Evolutionary conservation across 2,329 filamentous ascomycete species (phyloP), one percentile per base, ranked within the genome.

Genomic region (Fusarium setosum): DNA sequence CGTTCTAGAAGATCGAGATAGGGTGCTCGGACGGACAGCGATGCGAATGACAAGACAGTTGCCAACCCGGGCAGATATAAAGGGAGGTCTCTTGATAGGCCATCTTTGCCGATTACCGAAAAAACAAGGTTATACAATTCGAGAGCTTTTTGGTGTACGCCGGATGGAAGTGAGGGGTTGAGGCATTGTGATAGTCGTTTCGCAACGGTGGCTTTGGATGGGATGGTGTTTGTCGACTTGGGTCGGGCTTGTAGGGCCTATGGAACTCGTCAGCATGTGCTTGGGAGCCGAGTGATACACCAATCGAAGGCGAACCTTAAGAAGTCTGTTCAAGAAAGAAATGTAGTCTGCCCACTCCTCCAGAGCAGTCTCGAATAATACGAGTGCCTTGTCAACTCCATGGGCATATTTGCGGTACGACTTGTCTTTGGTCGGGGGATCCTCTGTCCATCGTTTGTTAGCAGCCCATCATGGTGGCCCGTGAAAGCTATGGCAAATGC

Each of bases 271-370:
- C 40, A 69, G 47, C 9, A 51, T 24, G 15, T 10, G 15, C n/a
- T n/a, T n/a, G n/a, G n/a, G 8, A n/a, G n/a, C 15, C 13, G 5
- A 23, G 2, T 3, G 4, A n/a, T 17, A 3, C 17, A 21, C 12
- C 11, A 18, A 8, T 29, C 26, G 11, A 7, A 17, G 34, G 49
- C 77, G 70, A 76, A 94, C 93, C 88, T 97, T 98, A 63, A 97
- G 84, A 47, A 99, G 84, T 63, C 93, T 89, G 75, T 92, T 96
- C 56, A 99, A 82, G 76, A 98, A 99, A 17, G 95, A 97, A 73
- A 99, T 99, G 76, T 99, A 99, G 81, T 99, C 96, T 47, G 96
- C 96, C 96, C 96, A 99, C 88, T 99, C 96, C 80, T 98, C 94
- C 70, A 97, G 84, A 26, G 93, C 90, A 15, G 93, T 94, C 76